Conservation (phyloP, 2,329 filamentous ascomycete genomes). For the Aspergillus sp. region DNA sequence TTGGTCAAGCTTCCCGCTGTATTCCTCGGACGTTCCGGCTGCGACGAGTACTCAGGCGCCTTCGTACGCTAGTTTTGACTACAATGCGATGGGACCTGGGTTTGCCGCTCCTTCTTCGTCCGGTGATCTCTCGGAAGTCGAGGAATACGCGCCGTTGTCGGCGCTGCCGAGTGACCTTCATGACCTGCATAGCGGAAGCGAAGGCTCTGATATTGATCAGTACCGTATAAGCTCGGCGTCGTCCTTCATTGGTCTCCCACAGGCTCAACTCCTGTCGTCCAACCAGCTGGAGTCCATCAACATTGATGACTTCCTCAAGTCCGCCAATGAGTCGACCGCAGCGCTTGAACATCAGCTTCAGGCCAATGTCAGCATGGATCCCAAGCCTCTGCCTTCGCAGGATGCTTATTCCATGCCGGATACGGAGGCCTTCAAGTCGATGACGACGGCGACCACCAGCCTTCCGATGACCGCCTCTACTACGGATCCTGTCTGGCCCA, state of each 20-base stretch:
- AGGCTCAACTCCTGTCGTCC: constrained; percentile 40
- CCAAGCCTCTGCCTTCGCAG: constrained; percentile 30
- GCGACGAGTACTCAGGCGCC: constrained; percentile 44
- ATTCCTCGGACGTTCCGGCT: constrained; percentile 35
- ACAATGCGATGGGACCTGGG: constrained; percentile 38
- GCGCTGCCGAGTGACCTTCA: constrained; percentile 33
- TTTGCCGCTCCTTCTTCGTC: constrained; percentile 47
- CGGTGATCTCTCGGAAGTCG: constrained; percentile 49
- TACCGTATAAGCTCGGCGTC: constrained; percentile 44
- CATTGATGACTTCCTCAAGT: constrained; percentile 46
- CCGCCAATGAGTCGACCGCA: constrained; percentile 40
- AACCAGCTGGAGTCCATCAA: constrained; percentile 41
- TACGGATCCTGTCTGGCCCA: constrained; percentile 34
- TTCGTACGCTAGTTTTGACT: constrained; percentile 48
- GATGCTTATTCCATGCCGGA: constrained; percentile 30
- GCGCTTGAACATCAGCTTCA: constrained; percentile 41
- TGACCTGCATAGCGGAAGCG: constrained; percentile 42
- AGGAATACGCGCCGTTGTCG: constrained; percentile 41
- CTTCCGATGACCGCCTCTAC: constrained; percentile 25
- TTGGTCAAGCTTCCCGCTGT: constrained; percentile 49
- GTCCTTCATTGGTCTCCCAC: constrained; percentile 42
- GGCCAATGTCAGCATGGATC: constrained; percentile 35
- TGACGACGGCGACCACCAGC: constrained; percentile 16
- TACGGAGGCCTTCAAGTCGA: constrained; percentile 21
- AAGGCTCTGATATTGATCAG: constrained; percentile 41